These are phyloP conservation scores for Dimargaris xerosporica DNA, from an alignment of 192 early-diverging fungal species.

Conservation along the genomic window DNA sequence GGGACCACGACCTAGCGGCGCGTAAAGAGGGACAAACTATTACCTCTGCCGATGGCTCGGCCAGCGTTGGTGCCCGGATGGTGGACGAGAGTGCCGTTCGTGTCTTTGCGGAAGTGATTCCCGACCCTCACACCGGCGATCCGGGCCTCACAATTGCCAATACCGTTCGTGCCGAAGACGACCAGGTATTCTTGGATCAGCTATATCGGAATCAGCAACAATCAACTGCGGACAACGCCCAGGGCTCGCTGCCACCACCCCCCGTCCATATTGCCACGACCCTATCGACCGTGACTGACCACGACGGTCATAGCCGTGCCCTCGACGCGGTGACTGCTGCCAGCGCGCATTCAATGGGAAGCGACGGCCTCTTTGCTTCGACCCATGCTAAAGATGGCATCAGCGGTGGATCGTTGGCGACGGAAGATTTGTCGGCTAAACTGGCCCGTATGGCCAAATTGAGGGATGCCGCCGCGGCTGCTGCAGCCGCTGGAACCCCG, in stretches of 20 bases:
- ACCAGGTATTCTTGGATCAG: conserved; percentile 74
- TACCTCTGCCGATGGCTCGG: conserved; percentile 12
- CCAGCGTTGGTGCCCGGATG: conserved; percentile 21
- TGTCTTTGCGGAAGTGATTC: conserved; percentile 42
- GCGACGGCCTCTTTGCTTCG: neutral
- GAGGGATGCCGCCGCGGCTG: neutral
- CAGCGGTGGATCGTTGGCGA: neutral
- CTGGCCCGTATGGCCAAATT: neutral
- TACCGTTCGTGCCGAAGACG: conserved; percentile 63
- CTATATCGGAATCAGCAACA: conserved; percentile 56
- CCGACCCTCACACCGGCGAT: conserved; percentile 24
- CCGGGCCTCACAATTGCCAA: conserved; percentile 41
- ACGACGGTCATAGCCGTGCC: conserved; percentile 13
- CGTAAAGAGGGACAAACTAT: neutral
- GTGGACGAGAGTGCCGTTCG: conserved; percentile 32
- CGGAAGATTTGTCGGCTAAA: conserved; percentile 1
- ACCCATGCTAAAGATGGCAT: conserved; percentile 7
- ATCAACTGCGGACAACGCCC: conserved; percentile 33
- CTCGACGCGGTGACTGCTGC: conserved; percentile 13
- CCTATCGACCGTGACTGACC: conserved; percentile 31
- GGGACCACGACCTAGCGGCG: conserved; percentile 36
- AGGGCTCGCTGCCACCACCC: conserved; percentile 5
- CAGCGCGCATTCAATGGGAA: neutral
- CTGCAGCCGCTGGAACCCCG: neutral
- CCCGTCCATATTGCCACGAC: conserved; percentile 27